Percentiles rank a stretch among this genome's conserved stretches.
Conservation (phyloP, 345 rosid genomes). For the Eucalyptus fibrosa region DNA sequence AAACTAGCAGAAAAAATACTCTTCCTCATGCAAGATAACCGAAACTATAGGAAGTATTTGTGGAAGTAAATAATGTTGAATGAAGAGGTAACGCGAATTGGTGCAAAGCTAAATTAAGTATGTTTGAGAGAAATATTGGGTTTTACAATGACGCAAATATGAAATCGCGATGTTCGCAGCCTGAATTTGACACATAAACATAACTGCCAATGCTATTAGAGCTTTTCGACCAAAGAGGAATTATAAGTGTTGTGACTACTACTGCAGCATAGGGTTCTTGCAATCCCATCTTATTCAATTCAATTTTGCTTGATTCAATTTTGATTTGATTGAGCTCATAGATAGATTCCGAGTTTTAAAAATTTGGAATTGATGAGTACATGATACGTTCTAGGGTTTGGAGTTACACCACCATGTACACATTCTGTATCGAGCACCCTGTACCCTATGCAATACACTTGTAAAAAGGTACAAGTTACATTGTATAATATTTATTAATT, state of each 20-base stretch:
- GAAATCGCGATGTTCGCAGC: accelerated
- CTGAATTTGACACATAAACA: not conserved
- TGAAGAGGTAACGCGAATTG: not conserved
- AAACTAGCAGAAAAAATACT: not conserved
- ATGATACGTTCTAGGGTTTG: not conserved
- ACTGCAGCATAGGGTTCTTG: not conserved
- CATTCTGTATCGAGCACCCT: accelerated
- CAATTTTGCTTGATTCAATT: not conserved
- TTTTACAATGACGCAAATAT: too few species aligned
- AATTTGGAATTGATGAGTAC: not conserved
- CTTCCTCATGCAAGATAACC: accelerated
- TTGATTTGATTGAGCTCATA: not conserved
- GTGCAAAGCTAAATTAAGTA: not conserved
- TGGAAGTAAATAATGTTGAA: not conserved
- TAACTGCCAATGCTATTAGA: not conserved
- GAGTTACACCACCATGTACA: not conserved
- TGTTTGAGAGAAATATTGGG: too few species aligned
- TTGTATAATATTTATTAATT: not conserved
- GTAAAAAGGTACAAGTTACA: not conserved
- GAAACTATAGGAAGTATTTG: accelerated
- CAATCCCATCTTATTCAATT: not conserved
- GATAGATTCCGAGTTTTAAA: too few species aligned
- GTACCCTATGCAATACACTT: not conserved
- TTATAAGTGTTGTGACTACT: not conserved
- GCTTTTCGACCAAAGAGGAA: not conserved